Base-by-base conservation (phyloP, 2,329 filamentous ascomycete genomes). In the Aspergillus sp. region DNA sequence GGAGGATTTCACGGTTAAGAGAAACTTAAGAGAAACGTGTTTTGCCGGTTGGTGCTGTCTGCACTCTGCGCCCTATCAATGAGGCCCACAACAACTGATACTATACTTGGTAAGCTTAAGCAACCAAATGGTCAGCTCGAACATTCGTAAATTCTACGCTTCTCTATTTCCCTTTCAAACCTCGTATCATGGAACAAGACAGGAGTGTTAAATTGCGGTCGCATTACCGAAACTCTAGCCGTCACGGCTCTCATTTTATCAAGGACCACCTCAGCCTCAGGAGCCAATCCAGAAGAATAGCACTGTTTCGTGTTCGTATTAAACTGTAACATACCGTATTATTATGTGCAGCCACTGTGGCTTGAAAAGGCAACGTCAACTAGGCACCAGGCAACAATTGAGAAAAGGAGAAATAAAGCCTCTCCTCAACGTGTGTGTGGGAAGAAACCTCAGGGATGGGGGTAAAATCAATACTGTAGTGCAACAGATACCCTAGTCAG, bases 331-430 rank as follows among this genome's bases (percentile, higher is more conserved):
- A 21, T 39, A 37, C 35, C 14, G 35, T 37, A 37, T 37, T 4
- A 39, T 31, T 31, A 15, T 31, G n/a, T 35, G 27, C 52, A 48
- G 53, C 53, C 45, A 55, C 53, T 43, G 53, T 55, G 53, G 53
- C 53, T 55, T 55, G 31, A 40, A 23, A 41, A 51, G 35, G 31
- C n/a, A 37, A 21, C 39, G 40, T 48, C 25, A n/a, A 40, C 33
- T 55, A 55, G 53, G 53, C 53, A 55, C 37, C 53, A 50, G 46
- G 53, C 53, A 55, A 49, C 51, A 50, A 50, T 7, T 37, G 14
- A 37, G 35, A 49, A 49, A 55, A 55, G 46, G 53, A 39, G 53
- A 35, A 35, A 39, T 3, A 39, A 12, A 39, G 41, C 12, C 8
- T 44, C 7, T 35, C 23, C 25, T 17, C 15, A 6, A 21, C 19